A percentile compares a stretch with the other conserved stretches of the same genome.
phyloP scores from a whole-genome alignment of 768 basidiomycete genomes.

The Sistotremastrum niveocremeum region DNA sequence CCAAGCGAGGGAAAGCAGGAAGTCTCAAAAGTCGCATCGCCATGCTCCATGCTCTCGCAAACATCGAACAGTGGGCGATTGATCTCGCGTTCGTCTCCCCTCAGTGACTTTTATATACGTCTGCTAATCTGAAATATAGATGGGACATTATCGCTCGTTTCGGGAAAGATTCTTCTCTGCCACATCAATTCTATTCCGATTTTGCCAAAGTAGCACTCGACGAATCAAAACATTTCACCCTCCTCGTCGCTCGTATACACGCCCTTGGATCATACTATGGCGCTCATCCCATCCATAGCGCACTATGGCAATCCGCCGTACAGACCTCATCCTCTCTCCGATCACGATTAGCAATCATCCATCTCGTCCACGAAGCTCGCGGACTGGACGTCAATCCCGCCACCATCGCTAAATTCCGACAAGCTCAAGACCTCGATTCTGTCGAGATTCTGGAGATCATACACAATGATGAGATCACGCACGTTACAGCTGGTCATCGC shows the following conservation, averaged over 20 bases:
- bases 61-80: conserved; percentile 86
- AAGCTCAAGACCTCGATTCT: conserved; percentile 52
- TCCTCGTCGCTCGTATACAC: conserved; percentile 48
- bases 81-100: conserved; percentile 48
- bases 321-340: conserved; percentile 55
- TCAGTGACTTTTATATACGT: conserved; percentile 2
- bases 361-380: conserved; percentile 74
- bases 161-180: conserved; percentile 44
- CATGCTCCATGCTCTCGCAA: conserved; percentile 73
- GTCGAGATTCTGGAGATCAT: conserved; percentile 60
- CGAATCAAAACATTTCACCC: conserved; percentile 74
- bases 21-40: conserved; percentile 45
- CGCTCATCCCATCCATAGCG: conserved; percentile 56
- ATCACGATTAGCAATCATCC: conserved; percentile 68
- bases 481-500: conserved; percentile 59
- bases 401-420: conserved; percentile 59
- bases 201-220: conserved; percentile 78
- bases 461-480: conserved; percentile 58
- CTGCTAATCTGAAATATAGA: conserved; percentile 18
- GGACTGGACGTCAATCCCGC: conserved; percentile 76
- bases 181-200: conserved; percentile 66
- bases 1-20: conserved; percentile 32
- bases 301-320: conserved; percentile 66
- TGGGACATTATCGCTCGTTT: conserved; percentile 81
- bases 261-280: conserved; percentile 59